phyloP scores from a whole-genome alignment of 345 rosid species.

The Bruguiera sexangula region DNA sequence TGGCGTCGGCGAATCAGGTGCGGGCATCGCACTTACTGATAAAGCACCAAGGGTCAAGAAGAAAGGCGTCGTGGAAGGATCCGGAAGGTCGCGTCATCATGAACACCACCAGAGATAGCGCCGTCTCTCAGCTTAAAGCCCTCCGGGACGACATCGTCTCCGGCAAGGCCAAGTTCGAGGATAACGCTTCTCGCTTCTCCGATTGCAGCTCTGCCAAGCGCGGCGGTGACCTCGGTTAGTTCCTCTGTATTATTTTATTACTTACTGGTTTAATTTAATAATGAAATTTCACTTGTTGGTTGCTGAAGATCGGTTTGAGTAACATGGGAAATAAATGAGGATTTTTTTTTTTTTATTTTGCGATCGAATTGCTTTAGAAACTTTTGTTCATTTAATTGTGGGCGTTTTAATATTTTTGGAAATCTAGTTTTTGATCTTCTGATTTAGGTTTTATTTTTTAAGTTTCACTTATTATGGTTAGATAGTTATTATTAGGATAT shows the following conservation, averaged over 20 bases:
- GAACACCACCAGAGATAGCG: constrained; percentile 63
- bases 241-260: not conserved
- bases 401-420: too few relatives aligned
- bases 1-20: constrained; percentile 40
- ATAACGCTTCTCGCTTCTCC: constrained; percentile 69
- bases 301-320: not conserved
- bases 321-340: too few relatives aligned
- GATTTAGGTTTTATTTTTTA: too few relatives aligned
- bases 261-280: not conserved
- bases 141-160: constrained; percentile 71
- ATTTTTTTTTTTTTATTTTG: too few relatives aligned
- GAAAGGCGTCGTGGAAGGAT: constrained; percentile 97
- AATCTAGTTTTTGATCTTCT: too few relatives aligned
- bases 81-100: constrained; percentile 79
- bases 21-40: constrained; percentile 88
- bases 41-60: constrained; percentile 89
- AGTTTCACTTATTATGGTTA: too few relatives aligned
- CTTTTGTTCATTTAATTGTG: too few relatives aligned
- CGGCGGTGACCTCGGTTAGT: constrained; percentile 89
- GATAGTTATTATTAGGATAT: too few relatives aligned
- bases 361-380: too few relatives aligned
- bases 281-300: not conserved
- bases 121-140: constrained; percentile 66
- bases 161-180: constrained; percentile 75
- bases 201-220: constrained; percentile 99